Base-by-base conservation (phyloP, 2,329 filamentous ascomycete species). In the Stenocarpella maydis region DNA sequence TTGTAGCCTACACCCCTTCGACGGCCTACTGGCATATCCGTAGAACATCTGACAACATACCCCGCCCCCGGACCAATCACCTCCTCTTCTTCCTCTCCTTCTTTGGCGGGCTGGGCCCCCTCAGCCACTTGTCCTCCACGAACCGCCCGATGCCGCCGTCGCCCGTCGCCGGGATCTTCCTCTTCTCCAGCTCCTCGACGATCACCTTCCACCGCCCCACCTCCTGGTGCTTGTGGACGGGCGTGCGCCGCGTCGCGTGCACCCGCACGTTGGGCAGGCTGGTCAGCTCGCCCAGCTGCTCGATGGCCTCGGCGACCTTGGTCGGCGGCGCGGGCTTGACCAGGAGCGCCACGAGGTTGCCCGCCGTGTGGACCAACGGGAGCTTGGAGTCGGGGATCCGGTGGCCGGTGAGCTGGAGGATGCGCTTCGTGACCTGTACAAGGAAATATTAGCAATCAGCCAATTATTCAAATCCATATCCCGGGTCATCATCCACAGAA, bases 361-460 rank as follows among this genome's bases (percentile, higher is more conserved):
- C 82, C 45, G 89, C 83, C 10, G 85, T 90, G 64, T 79, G 80
- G 71, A 89, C 83, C 53, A 83, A 82, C 61, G 83, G 81, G 71
- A 97, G 86, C 73, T 87, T 86, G 55, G 88, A 83, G 80, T 98
- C 95, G 19, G 92, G 85, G 73, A 97, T 84, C 70, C 88, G 87
- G 71, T 90, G 88, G 71, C 93, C 93, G n/a, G 91, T 95, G 71
- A 97, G 85, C 78, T 96, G 92, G 78, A 91, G 89, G 71, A 94
- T 83, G 70, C 93, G 91, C 82, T 97, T 97, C 75, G 90, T 83
- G 73, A 96, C 86, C 95, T 98, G 74, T 26, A 10, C 1, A 15
- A 15, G 4, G n/a, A n/a, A 21, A 8, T 53, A 54, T 77, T 65
- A 74, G 73, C 58, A 60, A 47, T 54, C 52, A 37, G 28, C 7